Conservation (phyloP, 2,329 filamentous ascomycete species). For the Pyrenochaeta sp. region DNA sequence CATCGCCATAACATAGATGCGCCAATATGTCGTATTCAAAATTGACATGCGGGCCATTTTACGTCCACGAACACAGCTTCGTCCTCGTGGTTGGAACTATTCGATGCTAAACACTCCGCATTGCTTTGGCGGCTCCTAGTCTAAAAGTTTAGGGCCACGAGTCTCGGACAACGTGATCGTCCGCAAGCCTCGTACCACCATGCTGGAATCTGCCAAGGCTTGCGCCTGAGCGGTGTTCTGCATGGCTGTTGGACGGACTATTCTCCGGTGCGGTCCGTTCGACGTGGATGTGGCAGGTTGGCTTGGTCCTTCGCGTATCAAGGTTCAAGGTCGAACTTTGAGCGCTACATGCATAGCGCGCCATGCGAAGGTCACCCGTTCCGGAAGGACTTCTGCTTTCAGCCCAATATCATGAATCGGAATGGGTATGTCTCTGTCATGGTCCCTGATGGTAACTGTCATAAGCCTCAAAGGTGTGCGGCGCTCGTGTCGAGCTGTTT, state of each 20-base stretch:
- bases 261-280: constrained; percentile 28
- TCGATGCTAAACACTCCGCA: neutral
- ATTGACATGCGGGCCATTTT: neutral
- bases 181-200: constrained; percentile 11
- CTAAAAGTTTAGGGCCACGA: neutral
- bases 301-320: constrained; percentile 1
- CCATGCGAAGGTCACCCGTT: neutral
- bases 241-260: constrained; percentile 20
- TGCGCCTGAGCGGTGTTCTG: constrained; percentile 11
- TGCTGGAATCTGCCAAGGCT: constrained; percentile 15
- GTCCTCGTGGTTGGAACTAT: neutral
- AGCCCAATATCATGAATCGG: too few relatives aligned
- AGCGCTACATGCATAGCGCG: neutral
- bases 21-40: neutral
- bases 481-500: neutral
- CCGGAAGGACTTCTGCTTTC: too few relatives aligned
- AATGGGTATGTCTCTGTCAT: too few relatives aligned
- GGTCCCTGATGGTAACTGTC: too few relatives aligned
- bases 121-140: neutral
- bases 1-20: neutral
- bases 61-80: neutral
- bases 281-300: constrained; percentile 8
- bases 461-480: neutral
- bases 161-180: neutral
- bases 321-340: neutral